Conservation (phyloP, 2,329 filamentous ascomycete genomes). For the Aspergillus flavus region DNA sequence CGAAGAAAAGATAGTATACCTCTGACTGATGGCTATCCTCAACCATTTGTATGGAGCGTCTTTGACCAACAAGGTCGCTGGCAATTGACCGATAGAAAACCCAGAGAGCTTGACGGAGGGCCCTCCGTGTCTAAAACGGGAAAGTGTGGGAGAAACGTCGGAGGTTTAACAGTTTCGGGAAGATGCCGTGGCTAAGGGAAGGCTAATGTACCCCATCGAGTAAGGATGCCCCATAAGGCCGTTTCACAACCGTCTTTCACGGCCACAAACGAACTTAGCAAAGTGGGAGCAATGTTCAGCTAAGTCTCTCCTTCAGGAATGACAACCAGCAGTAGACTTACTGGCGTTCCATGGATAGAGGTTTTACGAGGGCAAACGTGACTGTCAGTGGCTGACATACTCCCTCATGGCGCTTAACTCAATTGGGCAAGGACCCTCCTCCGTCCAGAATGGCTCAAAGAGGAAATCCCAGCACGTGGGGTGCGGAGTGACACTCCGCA, state of each 20-base stretch:
- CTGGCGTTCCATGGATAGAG: neutral
- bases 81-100: neutral
- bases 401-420: neutral
- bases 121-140: conserved; percentile 14
- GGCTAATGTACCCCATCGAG: neutral
- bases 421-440: conserved; percentile 8
- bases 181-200: neutral
- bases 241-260: neutral
- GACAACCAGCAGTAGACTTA: neutral
- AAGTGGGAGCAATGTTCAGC: neutral
- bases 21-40: neutral
- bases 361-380: neutral
- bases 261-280: neutral
- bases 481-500: conserved; percentile 13
- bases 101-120: conserved; percentile 18
- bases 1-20: neutral
- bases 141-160: conserved; percentile 7
- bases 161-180: conserved; percentile 3
- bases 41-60: neutral
- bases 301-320: neutral
- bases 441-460: conserved; percentile 10
- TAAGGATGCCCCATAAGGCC: neutral
- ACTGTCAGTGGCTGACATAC: neutral
- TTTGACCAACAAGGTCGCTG: neutral
- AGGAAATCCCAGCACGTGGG: conserved; percentile 15